Conservation (phyloP, 2,329 filamentous ascomycete genomes). For the Shiraia bambusicola region DNA sequence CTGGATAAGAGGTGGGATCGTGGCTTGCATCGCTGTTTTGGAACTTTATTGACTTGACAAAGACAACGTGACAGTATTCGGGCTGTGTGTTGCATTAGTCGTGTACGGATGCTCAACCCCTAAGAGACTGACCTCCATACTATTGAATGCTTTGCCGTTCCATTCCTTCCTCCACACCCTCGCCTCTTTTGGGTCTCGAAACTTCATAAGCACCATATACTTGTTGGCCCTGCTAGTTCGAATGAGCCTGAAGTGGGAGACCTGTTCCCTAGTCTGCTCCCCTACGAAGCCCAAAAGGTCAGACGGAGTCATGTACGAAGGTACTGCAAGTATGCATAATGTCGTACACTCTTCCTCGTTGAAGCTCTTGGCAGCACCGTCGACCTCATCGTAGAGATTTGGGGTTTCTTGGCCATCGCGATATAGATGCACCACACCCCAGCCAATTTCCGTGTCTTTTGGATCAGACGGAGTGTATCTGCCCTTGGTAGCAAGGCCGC, state of each 20-base stretch:
- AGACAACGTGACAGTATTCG: constrained; percentile 92
- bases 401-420: constrained; percentile 76
- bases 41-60: constrained; percentile 89
- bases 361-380: constrained; percentile 37
- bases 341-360: constrained; percentile 74
- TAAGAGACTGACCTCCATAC: constrained; percentile 68
- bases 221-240: constrained; percentile 85
- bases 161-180: constrained; percentile 80
- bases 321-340: constrained; percentile 90
- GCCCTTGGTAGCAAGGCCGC: constrained; percentile 78
- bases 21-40: constrained; percentile 59
- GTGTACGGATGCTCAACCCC: neutral
- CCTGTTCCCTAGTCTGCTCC: constrained; percentile 78
- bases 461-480: constrained; percentile 71
- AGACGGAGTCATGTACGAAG: constrained; percentile 86
- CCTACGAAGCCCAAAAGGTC: constrained; percentile 92
- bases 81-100: constrained; percentile 57
- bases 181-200: constrained; percentile 72
- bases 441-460: constrained; percentile 75
- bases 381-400: constrained; percentile 56
- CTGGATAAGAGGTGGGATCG: constrained; percentile 57
- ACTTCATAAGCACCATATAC: constrained; percentile 96
- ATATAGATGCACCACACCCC: constrained; percentile 93
- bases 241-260: constrained; percentile 93
- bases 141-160: constrained; percentile 91